These are phyloP conservation scores for Amaranthus palmeri DNA, from an alignment of 148 eudicot species.

Conservation along the genomic window DNA sequence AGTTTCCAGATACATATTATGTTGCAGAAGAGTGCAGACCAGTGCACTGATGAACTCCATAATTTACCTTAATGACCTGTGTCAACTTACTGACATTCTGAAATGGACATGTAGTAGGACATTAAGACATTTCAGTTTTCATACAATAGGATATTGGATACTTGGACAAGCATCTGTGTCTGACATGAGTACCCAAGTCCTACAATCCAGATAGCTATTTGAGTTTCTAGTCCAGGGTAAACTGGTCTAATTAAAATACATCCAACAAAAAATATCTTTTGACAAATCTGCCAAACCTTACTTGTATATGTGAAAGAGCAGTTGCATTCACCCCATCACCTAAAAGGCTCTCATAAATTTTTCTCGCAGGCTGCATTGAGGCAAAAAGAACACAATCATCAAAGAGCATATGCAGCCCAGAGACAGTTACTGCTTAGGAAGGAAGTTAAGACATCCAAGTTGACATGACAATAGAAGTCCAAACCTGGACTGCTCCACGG, in stretches of 20 bases:
- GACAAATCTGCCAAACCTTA: slow-evolving; percentile 25
- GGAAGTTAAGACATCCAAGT: neutral
- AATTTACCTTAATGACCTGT: too few species aligned
- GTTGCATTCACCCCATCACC: slow-evolving; percentile 68
- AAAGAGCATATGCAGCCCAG: neutral
- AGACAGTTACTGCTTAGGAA: neutral
- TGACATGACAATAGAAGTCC: neutral
- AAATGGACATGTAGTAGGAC: too few species aligned
- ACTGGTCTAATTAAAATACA: neutral
- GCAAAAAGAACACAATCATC: slow-evolving; percentile 6
- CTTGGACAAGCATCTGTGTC: too few species aligned
- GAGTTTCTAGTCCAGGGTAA: slow-evolving; percentile 5
- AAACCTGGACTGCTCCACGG: slow-evolving; percentile 89
- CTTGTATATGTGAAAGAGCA: slow-evolving; percentile 88
- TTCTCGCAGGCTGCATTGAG: slow-evolving; percentile 75
- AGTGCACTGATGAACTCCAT: too few species aligned
- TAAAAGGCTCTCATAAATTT: slow-evolving; percentile 75
- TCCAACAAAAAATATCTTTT: neutral
- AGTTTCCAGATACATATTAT: neutral
- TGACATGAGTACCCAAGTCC: too few species aligned
- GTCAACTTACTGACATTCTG: too few species aligned
- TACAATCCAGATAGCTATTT: neutral
- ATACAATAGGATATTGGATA: too few species aligned
- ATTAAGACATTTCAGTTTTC: too few species aligned
- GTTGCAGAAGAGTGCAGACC: neutral